These are phyloP conservation scores for Stereocaulon alpinum DNA, from an alignment of 495 filamentous ascomycete genomes.

Conservation along the genomic window DNA sequence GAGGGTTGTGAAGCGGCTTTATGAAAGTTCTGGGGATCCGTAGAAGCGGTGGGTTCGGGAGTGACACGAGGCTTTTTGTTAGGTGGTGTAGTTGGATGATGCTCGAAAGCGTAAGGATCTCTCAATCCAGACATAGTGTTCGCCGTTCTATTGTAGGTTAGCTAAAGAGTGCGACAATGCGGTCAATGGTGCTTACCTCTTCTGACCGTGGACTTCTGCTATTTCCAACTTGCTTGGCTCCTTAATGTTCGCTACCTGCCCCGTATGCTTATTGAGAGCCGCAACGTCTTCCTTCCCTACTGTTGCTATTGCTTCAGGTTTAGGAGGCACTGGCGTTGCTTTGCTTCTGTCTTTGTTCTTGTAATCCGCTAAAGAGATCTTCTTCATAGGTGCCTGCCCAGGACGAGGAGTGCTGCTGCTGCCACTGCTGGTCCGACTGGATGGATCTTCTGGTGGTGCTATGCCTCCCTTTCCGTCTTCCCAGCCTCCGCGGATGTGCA, in stretches of 20 bases:
- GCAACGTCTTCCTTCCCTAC: constrained; percentile 15
- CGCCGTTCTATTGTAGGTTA: constrained; percentile 20
- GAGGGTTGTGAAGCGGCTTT: background rate
- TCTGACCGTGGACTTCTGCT: constrained; percentile 15
- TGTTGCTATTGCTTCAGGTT: constrained; percentile 15
- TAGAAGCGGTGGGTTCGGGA: constrained; percentile 11
- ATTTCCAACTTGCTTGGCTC: constrained; percentile 17
- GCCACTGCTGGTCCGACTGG: constrained; percentile 28
- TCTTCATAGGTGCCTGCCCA: constrained; percentile 33
- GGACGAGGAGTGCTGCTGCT: constrained; percentile 28
- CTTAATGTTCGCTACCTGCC: constrained; percentile 15
- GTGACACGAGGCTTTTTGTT: constrained; percentile 19
- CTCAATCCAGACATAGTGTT: constrained; percentile 13
- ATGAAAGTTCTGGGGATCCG: background rate
- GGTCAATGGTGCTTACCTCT: constrained; percentile 17
- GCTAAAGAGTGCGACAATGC: constrained; percentile 1
- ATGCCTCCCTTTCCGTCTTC: constrained; percentile 40
- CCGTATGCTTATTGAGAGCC: constrained; percentile 17
- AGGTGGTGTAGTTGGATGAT: constrained; percentile 25
- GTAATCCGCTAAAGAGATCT: constrained; percentile 43
- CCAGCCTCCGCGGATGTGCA: constrained; percentile 43
- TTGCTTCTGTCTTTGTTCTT: constrained; percentile 30
- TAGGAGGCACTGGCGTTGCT: constrained; percentile 12
- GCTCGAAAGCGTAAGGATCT: constrained; percentile 28
- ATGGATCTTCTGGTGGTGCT: constrained; percentile 30